Conservation (phyloP, 208 protist genomes). For the Crithidia brevicula region DNA sequence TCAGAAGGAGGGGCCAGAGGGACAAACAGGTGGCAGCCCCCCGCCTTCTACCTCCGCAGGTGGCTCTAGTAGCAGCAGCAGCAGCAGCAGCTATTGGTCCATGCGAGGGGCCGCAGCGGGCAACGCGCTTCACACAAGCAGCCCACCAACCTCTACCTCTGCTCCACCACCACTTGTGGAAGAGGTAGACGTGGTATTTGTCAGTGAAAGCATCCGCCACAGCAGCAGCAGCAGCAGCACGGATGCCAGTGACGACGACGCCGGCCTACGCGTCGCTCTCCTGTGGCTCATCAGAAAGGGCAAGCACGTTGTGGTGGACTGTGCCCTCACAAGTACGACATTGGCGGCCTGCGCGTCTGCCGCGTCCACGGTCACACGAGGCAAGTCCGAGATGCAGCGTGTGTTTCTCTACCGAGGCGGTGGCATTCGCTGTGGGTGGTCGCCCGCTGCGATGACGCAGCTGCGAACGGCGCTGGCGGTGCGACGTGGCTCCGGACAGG, state of each 20-base stretch:
- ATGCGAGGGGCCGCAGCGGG: not conserved
- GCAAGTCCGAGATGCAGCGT: constrained; percentile 22
- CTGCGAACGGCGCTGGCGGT: constrained; percentile 27
- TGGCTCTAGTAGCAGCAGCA: not conserved
- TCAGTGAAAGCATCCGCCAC: too few relatives aligned
- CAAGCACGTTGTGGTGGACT: constrained; percentile 36
- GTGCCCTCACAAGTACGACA: constrained; percentile 14
- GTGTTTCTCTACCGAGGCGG: constrained; percentile 33
- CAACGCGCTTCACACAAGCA: too few relatives aligned
- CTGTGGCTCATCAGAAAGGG: constrained; percentile 30
- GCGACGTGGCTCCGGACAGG: constrained; percentile 11
- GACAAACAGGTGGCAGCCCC: not conserved
- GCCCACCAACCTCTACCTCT: not conserved
- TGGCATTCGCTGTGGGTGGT: constrained; percentile 26
- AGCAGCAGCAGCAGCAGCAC: not conserved
- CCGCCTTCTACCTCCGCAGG: not conserved
- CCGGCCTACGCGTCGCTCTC: constrained; percentile 13
- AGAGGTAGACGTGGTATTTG: constrained; percentile 28
- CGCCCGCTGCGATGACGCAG: constrained; percentile 21
- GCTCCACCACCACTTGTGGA: constrained; percentile 12
- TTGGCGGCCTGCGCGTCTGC: constrained; percentile 27
- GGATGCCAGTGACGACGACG: constrained; percentile 5
- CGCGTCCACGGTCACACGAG: constrained; percentile 10
- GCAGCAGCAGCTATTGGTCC: not conserved
- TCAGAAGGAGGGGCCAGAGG: not conserved